phyloP scores from a whole-genome alignment of 805 yeast species.

The Dipodascus geniculatus region DNA sequence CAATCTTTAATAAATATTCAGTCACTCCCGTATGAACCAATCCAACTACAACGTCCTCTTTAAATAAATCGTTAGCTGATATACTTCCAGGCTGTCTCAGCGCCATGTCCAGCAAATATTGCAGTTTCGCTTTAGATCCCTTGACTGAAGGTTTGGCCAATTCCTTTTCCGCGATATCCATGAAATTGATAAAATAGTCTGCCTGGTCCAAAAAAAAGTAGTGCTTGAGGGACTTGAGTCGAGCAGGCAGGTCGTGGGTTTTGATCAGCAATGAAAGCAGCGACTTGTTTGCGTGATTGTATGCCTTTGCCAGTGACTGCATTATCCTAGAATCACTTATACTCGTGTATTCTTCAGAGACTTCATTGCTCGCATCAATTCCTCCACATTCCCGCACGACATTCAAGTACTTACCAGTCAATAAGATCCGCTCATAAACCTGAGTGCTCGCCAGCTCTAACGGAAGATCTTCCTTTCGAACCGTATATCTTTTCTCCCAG shows the following conservation, averaged over 20 bases:
- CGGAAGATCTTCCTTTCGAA: slow-evolving; percentile 65
- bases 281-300: slow-evolving; percentile 51
- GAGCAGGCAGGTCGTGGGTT: slow-evolving; percentile 42
- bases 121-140: slow-evolving; percentile 24
- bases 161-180: slow-evolving; percentile 41
- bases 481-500: slow-evolving; percentile 46
- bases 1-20: slow-evolving; percentile 26
- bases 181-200: slow-evolving; percentile 39
- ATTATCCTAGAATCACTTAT: slow-evolving; percentile 37
- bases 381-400: slow-evolving; percentile 55
- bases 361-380: slow-evolving; percentile 24
- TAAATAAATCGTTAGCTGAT: slow-evolving; percentile 26
- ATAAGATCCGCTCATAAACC: slow-evolving; percentile 51
- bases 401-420: slow-evolving; percentile 78
- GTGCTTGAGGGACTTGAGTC: slow-evolving; percentile 41
- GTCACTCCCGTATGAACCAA: slow-evolving; percentile 23
- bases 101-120: slow-evolving; percentile 28
- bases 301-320: slow-evolving; percentile 47
- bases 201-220: slow-evolving; percentile 47
- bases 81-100: slow-evolving; percentile 30
- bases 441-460: slow-evolving; percentile 44
- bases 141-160: slow-evolving; percentile 31
- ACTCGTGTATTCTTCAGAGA: slow-evolving; percentile 22
- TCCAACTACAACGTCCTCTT: slow-evolving; percentile 25
- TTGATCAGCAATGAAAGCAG: slow-evolving; percentile 45